Base-by-base conservation (phyloP, 2,329 filamentous ascomycete genomes). In the Ophiostoma quercus region DNA sequence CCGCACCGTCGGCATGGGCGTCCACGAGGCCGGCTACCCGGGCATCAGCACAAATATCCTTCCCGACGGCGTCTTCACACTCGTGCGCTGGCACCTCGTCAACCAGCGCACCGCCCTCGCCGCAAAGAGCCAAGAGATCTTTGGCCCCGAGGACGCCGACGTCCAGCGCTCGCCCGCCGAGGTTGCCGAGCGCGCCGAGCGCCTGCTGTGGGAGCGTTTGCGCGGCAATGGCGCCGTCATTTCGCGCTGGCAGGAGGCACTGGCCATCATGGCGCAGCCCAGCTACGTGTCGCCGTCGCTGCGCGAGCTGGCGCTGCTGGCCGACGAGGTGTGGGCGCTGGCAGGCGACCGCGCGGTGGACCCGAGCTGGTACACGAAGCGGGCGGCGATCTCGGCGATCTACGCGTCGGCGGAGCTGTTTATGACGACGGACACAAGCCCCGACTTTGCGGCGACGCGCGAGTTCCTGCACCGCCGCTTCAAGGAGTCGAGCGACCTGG, bases 311-410 rank as follows among this genome's bases (percentile, higher is more conserved):
- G 88, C 90, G 60, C 83, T 86, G 67, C 87, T 99, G 4, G 86
- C 90, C n/a, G 94, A 97, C 78, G 95, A 99, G 79, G 96, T 99
- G 68, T 92, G 91, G 84, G 93, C 91, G 76, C 86, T 97, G 3
- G 87, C 94, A 0, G 92, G 92, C 67, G 95, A 98, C 79, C 83
- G 81, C 29, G 86, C 89, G 29, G 91, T 97, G 71, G 94, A 98
- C 79, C 86, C 87, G 3, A 89, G 88, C 4, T 99, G 95, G 95
- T 99, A 99, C 76, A 82, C 84, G 70, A 87, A 87, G 77, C 84
- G 86, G 67, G 85, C 82, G 3, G 83, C 82, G 25, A 78, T 88
- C 11, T 85, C 85, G 43, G 79, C 84, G 74, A 82, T 86, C 60
- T 88, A 88, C 75, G 92, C 92, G 68, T 87, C 89, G 43, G 86